Conservation (phyloP, 2,329 filamentous ascomycete species). For the Alternaria viburni region DNA sequence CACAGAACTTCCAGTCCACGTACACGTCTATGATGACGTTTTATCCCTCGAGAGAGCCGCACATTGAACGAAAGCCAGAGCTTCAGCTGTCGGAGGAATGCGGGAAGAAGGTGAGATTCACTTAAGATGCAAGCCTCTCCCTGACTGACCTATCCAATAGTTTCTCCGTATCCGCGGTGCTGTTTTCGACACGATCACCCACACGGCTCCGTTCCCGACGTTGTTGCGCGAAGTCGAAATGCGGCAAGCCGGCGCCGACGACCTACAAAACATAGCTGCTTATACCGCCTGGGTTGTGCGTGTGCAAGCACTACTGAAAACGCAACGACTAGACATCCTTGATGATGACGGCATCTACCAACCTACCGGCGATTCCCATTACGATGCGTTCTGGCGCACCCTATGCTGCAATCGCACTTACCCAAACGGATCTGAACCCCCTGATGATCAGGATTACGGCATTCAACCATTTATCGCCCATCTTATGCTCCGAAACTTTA, state of each 20-base stretch:
- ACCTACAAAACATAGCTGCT: neutral
- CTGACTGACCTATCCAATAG: neutral
- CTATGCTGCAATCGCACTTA: neutral
- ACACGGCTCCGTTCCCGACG: neutral
- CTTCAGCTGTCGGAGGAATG: neutral
- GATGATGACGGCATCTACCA: neutral
- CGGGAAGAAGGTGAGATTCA: too few species aligned
- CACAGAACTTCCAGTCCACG: too few species aligned
- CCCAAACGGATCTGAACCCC: too few species aligned
- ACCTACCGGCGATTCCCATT: neutral
- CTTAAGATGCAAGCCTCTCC: fast-evolving
- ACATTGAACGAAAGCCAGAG: neutral
- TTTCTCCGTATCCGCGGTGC: neutral
- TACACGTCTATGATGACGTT: neutral
- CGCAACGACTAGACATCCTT: neutral
- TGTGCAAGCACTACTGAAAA: neutral
- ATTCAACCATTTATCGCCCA: too few species aligned
- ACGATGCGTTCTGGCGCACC: neutral
- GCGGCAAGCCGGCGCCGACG: fast-evolving
- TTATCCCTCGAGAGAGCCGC: neutral
- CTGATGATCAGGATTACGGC: too few species aligned
- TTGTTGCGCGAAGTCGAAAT: neutral
- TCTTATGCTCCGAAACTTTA: too few species aligned
- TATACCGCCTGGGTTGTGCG: neutral
- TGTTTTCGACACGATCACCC: neutral